A percentile compares a stretch with the other conserved stretches of the same genome.
Evolutionary conservation across 257 asterid species (phyloP).

Genomic region (Echium plantagineum): DNA sequence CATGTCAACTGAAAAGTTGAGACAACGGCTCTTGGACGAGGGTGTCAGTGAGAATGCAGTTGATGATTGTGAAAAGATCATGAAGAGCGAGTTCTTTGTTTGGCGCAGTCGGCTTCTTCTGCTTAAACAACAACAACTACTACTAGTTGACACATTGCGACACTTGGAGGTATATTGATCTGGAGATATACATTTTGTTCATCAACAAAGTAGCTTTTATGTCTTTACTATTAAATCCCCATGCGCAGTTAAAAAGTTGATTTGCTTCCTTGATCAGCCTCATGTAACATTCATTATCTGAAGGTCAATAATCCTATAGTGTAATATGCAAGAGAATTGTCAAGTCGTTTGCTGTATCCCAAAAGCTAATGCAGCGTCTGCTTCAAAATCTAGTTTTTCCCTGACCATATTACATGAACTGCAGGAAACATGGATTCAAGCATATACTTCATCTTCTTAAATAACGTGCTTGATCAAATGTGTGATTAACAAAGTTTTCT

Average conservation of each 20-base stretch:
- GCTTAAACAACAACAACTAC: conserved; percentile 17
- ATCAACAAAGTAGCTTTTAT: not conserved
- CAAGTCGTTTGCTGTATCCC: not conserved
- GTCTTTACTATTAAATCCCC: not conserved
- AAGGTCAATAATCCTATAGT: not conserved
- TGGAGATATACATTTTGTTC: not conserved
- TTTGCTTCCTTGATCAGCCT: not conserved
- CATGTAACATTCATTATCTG: not conserved
- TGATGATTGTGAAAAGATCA: conserved; percentile 19
- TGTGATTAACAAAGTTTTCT: too few relatives aligned
- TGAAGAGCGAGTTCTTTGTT: conserved; percentile 15
- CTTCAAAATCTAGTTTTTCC: not conserved
- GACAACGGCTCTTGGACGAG: conserved; percentile 19
- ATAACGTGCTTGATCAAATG: not conserved
- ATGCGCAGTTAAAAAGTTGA: too few relatives aligned
- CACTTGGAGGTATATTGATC: conserved; percentile 20
- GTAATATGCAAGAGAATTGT: not conserved
- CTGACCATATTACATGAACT: too few relatives aligned
- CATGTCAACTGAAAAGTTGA: conserved; percentile 18
- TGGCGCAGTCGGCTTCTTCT: conserved; percentile 12
- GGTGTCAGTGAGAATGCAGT: conserved; percentile 20
- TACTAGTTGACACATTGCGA: conserved; percentile 15
- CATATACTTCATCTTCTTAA: not conserved
- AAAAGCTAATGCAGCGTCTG: not conserved
- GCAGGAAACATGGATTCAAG: not conserved